Percentiles rank a stretch among this genome's conserved stretches.
These are phyloP conservation scores for Coprinellus micaceus DNA, from an alignment of 768 basidiomycete genomes.

Conservation along the genomic window DNA sequence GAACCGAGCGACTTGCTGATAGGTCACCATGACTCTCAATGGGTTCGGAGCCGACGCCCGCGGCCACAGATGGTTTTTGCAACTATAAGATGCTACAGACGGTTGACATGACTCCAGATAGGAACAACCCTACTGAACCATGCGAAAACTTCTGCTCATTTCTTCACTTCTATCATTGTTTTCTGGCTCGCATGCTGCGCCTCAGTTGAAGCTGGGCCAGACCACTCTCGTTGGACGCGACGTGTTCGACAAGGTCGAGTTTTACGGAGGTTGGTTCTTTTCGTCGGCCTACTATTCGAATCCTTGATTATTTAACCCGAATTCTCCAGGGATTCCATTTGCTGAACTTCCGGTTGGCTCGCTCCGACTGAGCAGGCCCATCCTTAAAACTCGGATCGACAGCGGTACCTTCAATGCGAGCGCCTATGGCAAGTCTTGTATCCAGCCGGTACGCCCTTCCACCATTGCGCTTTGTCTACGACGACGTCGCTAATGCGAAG, in stretches of 20 bases:
- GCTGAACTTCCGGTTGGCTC: constrained; percentile 51
- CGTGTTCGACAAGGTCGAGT: constrained; percentile 33
- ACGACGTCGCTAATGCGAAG: neutral
- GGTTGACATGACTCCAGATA: too few species aligned
- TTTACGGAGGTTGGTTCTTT: constrained; percentile 45
- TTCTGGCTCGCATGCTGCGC: constrained; percentile 17
- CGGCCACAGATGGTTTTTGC: too few species aligned
- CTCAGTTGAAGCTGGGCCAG: constrained; percentile 34
- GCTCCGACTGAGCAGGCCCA: constrained; percentile 42
- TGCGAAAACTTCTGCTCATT: neutral
- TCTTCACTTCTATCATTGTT: neutral
- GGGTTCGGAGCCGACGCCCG: too few species aligned
- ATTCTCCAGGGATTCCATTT: constrained; percentile 44
- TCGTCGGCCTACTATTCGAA: constrained; percentile 30
- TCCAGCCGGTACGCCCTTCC: constrained; percentile 38
- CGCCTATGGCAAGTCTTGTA: constrained; percentile 42
- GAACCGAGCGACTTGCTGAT: too few species aligned
- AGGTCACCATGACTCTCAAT: too few species aligned
- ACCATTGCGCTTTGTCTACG: neutral
- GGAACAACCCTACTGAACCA: neutral
- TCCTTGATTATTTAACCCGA: neutral
- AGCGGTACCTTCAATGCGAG: constrained; percentile 39
- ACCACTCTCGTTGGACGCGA: constrained; percentile 36
- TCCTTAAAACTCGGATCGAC: constrained; percentile 38
- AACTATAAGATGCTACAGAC: too few species aligned